Evolutionary conservation across 2,329 filamentous ascomycete genomes (phyloP), one percentile per base, ranked within the genome.

Genomic region (Chalaropsis ovoidea): DNA sequence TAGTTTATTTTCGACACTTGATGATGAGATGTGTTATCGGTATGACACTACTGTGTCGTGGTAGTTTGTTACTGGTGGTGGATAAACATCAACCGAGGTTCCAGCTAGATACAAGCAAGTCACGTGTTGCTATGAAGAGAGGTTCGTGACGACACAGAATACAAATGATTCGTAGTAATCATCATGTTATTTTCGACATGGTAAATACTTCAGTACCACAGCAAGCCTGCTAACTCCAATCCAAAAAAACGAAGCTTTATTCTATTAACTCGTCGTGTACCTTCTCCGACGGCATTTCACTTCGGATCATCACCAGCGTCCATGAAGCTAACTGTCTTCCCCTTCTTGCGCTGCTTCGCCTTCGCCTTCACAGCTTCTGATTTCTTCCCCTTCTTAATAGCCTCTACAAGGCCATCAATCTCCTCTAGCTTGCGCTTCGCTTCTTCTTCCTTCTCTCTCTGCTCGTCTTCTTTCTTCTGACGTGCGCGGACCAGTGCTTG

Each of bases 401-500:
- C 69, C 22, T 75, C 70, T 0, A 79, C 72, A 7, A 80, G 71
- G 1, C 72, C 68, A 67, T 73, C 71, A 65, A 77, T 70, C 62
- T 75, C 72, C 49, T 73, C 70, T 31, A 70, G 68, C 65, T 74
- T 73, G 0, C 71, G 71, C 8, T 73, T 71, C 24, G 70, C 66
- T 65, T 74, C 73, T 2, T 73, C 73, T 27, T 73, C 70, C 24
- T 77, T 72, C 41, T 63, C 60, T 63, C 66, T 70, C 67, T 74
- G 71, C 66, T 74, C 72, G 52, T 71, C 67, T 56, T 68, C 69
- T 71, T 75, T 73, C 71, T 77, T 80, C 60, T 75, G 71, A 27
- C 70, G 71, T 1, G 77, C 78, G 61, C 79, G 72, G 70, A 80
- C 82, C 62, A 83, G 76, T 8, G 91, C 91, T 27, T 86, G 83